Base-by-base conservation (phyloP, 2,329 filamentous ascomycete genomes). In the Drechslerella dactyloides region DNA sequence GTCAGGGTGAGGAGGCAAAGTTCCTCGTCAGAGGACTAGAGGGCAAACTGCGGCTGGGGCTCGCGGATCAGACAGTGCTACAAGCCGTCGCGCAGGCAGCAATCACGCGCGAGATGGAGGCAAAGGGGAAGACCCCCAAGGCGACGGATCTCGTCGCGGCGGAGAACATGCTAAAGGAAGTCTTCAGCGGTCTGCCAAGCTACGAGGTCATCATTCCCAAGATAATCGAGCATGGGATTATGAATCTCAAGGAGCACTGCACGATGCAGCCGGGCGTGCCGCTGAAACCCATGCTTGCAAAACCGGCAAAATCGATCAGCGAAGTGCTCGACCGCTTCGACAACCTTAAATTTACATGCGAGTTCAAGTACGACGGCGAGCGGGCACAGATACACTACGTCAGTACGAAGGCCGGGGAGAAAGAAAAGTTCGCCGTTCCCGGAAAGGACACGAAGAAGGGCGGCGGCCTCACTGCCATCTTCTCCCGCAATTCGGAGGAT, bases 291-390 rank as follows among this genome's bases (percentile, higher is more conserved):
- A 99, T 99, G 94, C 84, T 99, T 82, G 94, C 94, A 19, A 97
- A 97, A 77, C 94, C 94, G 1, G 99, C 94, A 8, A 99, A 99
- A 80, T 93, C 94, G 3, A 97, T 99, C 76, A 96, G 93, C 0
- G 94, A 99, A 81, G 94, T 99, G 0, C 84, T 99, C 10, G 93
- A 99, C 80, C 90, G 94, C 3, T 99, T 99, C 75, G 94, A 97
- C 78, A 88, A 90, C 74, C 94, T 96, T 78, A 90, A 89, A 24
- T 99, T 99, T 77, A 97, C 94, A 0, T 99, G 94, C 81, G 94
- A 99, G 79, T 99, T 96, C 84, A 99, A 99, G 80, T 99, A 99
- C 78, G 94, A 99, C 77, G 94, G 94, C 54, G 94, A 99, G 80
- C 85, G 94, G 78, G 94, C 94, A n/a, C 94, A 99, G 79, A 97